Evolutionary conservation across 73 alveolate genomes (phyloP).

Genomic region (Paramecium octaurelia): DNA sequence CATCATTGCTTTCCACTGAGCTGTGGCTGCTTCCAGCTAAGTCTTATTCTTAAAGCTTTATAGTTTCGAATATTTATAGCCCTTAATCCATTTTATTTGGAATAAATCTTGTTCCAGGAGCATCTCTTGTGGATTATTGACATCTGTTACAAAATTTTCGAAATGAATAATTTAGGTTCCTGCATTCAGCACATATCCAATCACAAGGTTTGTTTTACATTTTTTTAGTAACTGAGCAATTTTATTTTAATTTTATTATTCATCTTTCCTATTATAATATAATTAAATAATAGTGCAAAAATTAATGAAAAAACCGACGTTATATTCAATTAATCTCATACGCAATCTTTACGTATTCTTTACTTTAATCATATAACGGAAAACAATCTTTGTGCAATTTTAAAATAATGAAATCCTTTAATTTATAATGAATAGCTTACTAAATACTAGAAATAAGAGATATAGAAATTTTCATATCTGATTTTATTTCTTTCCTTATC

Average conservation of each 20-base stretch:
- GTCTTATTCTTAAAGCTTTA: neutral
- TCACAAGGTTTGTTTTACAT: constrained; percentile 79
- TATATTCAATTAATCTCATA: neutral
- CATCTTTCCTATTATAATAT: neutral
- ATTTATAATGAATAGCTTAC: neutral
- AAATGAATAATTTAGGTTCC: constrained; percentile 85
- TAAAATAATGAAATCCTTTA: neutral
- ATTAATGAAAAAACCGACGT: constrained; percentile 7
- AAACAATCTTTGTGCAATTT: neutral
- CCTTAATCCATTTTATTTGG: neutral
- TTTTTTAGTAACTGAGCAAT: neutral
- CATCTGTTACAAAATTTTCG: constrained; percentile 88
- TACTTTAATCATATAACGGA: neutral
- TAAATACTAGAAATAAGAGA: too few relatives aligned
- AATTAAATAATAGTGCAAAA: neutral
- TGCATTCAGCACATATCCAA: constrained; percentile 86
- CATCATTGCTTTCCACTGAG: constrained; percentile 20
- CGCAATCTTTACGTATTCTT: neutral
- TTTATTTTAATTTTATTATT: neutral
- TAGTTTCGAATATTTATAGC: neutral
- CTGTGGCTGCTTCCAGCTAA: neutral
- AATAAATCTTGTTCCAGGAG: constrained; percentile 44
- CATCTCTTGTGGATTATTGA: constrained; percentile 54
- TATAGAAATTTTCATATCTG: neutral
- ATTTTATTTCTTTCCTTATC: too few relatives aligned